Evolutionary conservation across 306 rosid genomes (phyloP).

Genomic region (Quillaja saponaria): DNA sequence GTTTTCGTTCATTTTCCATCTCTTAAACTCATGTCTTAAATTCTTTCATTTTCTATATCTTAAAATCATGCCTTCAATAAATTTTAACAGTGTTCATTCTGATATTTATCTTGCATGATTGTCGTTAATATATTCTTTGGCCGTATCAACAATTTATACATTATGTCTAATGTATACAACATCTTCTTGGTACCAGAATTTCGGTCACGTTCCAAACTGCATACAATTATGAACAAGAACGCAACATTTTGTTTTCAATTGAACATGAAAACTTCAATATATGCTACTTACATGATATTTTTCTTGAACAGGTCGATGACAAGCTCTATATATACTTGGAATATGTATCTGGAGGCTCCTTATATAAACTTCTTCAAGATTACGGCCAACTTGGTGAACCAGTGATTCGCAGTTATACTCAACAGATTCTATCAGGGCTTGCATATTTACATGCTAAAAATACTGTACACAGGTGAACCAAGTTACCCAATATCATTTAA

Average conservation of each 20-base stretch:
- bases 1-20: slow-evolving; percentile 4
- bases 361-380: slow-evolving; percentile 92
- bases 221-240: not conserved
- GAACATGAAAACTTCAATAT: not conserved
- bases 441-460: slow-evolving; percentile 88
- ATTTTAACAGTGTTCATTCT: slow-evolving; percentile 22
- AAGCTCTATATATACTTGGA: slow-evolving; percentile 90
- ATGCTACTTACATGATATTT: slow-evolving; percentile 32
- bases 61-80: slow-evolving; percentile 3
- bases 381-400: slow-evolving; percentile 84
- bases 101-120: slow-evolving; percentile 15
- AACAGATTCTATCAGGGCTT: slow-evolving; percentile 93
- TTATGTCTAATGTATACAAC: not conserved
- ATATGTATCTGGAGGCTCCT: slow-evolving; percentile 97
- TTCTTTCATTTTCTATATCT: slow-evolving; percentile 20
- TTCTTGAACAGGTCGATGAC: slow-evolving; percentile 74
- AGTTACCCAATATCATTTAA: slow-evolving; percentile 26
- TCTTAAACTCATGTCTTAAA: not conserved
- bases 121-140: slow-evolving; percentile 6
- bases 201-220: no score
- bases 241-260: not conserved
- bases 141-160: slow-evolving; percentile 8
- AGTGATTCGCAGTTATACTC: slow-evolving; percentile 91
- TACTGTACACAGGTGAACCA: slow-evolving; percentile 87
- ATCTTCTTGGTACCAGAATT: no score